Base-by-base conservation (phyloP, 208 protist genomes). In the Acanthamoeba quina region DNA sequence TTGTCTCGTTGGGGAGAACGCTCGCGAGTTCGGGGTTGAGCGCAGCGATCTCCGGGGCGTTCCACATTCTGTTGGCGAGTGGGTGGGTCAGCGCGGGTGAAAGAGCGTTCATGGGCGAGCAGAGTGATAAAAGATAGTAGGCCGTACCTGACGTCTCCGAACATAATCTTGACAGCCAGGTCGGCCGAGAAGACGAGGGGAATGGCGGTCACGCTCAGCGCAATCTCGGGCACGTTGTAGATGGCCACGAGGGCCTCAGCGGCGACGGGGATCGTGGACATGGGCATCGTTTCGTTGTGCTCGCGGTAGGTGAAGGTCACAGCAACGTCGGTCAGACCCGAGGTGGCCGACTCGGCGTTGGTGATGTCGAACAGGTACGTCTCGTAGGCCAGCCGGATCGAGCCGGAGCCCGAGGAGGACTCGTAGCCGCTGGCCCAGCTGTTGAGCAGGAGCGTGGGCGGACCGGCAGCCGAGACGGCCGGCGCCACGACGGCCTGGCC, bases 141-240 rank as follows among this genome's bases (percentile, higher is more conserved):
- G 44, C 44, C 44, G 44, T 47, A 68, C 60, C 1, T 68, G 60
- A 68, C 26, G 60, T 68, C 26, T 3, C 60, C 60, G 9, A 68
- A 31, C 60, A 68, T 9, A 10, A 68, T 24, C 60, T 68, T 24
- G 60, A 29, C 60, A 3, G 41, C 70, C 29, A 78, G 9, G 10
- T 78, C 34, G 31, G 9, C 24, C 34, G 70, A 78, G 1, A 78
- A 13, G 2, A 34, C 17, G 70, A 78, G 70, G 15, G 31, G 9
- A 11, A 47, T 24, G 70, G 26, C 10, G 5, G 70, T 78, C 34
- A 24, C 29, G 29, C 34, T 26, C 5, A 37, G 15, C 29, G 31
- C 13, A 11, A 78, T 10, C 70, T 78, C 34, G 24, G 70, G 70
- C 34, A 78, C 70, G 70, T 78, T 78, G 70, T 78, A 78, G 70